Evolutionary conservation across 1,284 basidiomycete species (phyloP).

Genomic region (Inonotus hispidus): DNA sequence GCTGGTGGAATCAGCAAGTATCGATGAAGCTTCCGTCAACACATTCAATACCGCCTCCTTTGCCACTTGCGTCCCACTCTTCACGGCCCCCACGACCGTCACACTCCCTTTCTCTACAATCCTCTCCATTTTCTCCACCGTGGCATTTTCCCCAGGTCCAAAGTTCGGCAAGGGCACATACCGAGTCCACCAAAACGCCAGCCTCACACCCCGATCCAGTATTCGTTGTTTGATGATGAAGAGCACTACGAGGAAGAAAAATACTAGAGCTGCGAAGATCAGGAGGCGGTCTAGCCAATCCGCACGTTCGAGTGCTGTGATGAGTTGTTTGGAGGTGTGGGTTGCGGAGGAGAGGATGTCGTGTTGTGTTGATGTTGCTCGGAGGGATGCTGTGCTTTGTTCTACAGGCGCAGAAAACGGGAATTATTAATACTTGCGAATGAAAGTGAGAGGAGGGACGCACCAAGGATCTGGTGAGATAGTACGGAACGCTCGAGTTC

Average conservation of each 20-base stretch:
- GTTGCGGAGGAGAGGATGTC: constrained; percentile 73
- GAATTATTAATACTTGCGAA: no score
- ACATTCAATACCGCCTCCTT: background rate
- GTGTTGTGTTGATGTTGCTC: constrained; percentile 72
- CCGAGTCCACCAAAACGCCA: constrained; percentile 77
- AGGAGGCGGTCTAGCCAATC: constrained; percentile 90
- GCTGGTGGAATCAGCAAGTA: background rate
- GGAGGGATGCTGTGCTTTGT: constrained; percentile 71
- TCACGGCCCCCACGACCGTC: background rate
- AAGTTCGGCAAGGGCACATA: constrained; percentile 56
- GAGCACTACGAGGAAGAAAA: constrained; percentile 80
- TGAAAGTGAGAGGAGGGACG: constrained; percentile 20
- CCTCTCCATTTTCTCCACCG: background rate
- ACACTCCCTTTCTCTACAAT: background rate
- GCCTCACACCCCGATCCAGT: constrained; percentile 62
- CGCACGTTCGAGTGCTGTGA: constrained; percentile 80
- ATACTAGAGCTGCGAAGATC: constrained; percentile 69
- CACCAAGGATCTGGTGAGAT: constrained; percentile 80
- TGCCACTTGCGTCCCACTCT: background rate
- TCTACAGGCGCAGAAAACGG: constrained; percentile 47
- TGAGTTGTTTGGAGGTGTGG: constrained; percentile 73
- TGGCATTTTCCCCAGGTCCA: background rate
- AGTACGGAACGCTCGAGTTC: constrained; percentile 88
- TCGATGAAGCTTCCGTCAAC: background rate
- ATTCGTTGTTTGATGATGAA: constrained; percentile 86